A percentile compares a stretch with the other conserved stretches of the same genome.
These are phyloP conservation scores for Penicillium egyptiacum DNA, from an alignment of 495 filamentous ascomycete species.

Conservation along the genomic window DNA sequence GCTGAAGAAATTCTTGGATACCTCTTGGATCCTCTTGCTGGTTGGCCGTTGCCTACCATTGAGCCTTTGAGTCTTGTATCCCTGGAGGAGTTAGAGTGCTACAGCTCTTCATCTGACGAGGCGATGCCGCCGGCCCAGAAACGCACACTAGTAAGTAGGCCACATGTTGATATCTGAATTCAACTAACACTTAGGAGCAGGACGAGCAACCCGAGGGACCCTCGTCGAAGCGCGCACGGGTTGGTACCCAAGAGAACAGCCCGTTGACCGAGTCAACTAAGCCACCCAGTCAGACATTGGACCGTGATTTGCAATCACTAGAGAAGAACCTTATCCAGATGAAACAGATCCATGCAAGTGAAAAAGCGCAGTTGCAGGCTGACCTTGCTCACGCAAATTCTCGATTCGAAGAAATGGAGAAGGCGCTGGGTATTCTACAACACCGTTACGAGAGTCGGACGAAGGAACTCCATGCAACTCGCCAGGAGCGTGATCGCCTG, in stretches of 20 bases:
- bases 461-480: constrained; percentile 37
- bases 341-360: constrained; percentile 30
- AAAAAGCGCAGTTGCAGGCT: constrained; percentile 33
- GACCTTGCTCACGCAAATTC: constrained; percentile 22
- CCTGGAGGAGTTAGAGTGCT: constrained; percentile 26
- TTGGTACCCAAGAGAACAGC: constrained; percentile 34
- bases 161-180: background rate
- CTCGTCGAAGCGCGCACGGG: constrained; percentile 35
- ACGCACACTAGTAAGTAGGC: constrained; percentile 36
- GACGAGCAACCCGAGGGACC: constrained; percentile 31
- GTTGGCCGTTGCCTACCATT: constrained; percentile 47
- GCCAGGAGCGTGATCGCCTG: constrained; percentile 38
- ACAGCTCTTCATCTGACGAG: constrained; percentile 23
- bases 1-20: constrained; percentile 47
- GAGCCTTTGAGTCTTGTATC: constrained; percentile 38
- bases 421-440: constrained; percentile 34
- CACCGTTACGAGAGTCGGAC: constrained; percentile 48
- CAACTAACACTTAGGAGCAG: constrained; percentile 21
- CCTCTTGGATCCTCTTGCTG: constrained; percentile 34
- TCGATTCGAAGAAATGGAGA: constrained; percentile 31
- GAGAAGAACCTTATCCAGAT: constrained; percentile 41
- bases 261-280: constrained; percentile 40
- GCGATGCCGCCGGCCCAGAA: constrained; percentile 28
- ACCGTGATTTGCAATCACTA: constrained; percentile 32
- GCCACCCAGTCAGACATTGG: constrained; percentile 33